A percentile compares a stretch with the other conserved stretches of the same genome.
Conservation (phyloP, 2,329 filamentous ascomycete species). For the Tolypocladium amazonense region DNA sequence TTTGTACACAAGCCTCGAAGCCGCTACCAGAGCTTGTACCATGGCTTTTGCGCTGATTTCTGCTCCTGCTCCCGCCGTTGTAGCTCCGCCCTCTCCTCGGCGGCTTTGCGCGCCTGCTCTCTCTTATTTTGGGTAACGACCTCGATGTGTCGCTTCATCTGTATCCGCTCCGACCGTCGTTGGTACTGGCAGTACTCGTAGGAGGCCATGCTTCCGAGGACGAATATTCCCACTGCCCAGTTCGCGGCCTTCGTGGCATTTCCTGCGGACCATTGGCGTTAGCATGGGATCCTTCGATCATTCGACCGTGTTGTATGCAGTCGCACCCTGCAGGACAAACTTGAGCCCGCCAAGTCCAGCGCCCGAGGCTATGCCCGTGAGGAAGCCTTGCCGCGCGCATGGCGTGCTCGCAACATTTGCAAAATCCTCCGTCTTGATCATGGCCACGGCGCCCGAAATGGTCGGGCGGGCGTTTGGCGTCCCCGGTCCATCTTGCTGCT, state of each 20-base stretch:
- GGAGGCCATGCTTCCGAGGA: conserved; percentile 55
- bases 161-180: conserved; percentile 62
- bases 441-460: conserved; percentile 51
- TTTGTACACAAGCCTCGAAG: background rate
- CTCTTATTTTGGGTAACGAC: conserved; percentile 41
- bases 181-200: conserved; percentile 79
- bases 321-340: conserved; percentile 64
- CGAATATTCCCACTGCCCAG: conserved; percentile 75
- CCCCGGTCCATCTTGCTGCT: conserved; percentile 5
- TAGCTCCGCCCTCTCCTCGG: conserved; percentile 27
- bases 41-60: conserved; percentile 28
- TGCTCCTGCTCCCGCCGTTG: conserved; percentile 19
- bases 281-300: background rate
- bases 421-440: conserved; percentile 60
- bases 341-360: conserved; percentile 65
- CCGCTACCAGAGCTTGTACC: conserved; percentile 47
- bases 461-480: conserved; percentile 21
- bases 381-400: conserved; percentile 71
- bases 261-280: conserved; percentile 9
- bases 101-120: conserved; percentile 33
- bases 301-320: background rate
- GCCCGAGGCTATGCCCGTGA: conserved; percentile 74
- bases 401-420: conserved; percentile 65
- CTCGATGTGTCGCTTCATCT: conserved; percentile 79
- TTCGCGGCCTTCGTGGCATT: conserved; percentile 50